Evolutionary conservation across 1,139 yeast genomes (phyloP).

Genomic region (Diutina mesorugosa): DNA sequence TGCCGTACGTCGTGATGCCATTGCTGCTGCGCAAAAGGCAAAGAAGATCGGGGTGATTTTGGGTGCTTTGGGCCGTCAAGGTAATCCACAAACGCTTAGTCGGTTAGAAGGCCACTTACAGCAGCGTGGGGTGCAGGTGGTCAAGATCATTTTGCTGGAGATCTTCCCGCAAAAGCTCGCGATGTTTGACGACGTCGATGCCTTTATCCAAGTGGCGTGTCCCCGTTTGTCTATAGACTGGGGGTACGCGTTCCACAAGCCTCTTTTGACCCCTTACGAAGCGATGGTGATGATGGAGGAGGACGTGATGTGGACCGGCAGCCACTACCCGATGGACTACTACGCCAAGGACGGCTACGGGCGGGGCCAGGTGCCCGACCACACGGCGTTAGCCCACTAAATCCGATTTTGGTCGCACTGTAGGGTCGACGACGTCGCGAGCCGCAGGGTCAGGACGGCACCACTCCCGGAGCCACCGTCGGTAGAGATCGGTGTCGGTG

Average conservation of each 20-base stretch:
- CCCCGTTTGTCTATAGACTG: slow-evolving; percentile 94
- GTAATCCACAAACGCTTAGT: slow-evolving; percentile 65
- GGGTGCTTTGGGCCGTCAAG: slow-evolving; percentile 97
- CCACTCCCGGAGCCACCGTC: background rate
- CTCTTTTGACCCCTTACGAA: slow-evolving; percentile 89
- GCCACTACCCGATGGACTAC: slow-evolving; percentile 90
- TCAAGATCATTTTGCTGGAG: slow-evolving; percentile 78
- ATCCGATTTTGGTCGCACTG: background rate
- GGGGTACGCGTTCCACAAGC: slow-evolving; percentile 96
- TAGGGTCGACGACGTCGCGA: background rate
- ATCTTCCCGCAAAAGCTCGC: slow-evolving; percentile 88
- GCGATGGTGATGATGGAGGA: slow-evolving; percentile 80
- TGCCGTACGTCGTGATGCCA: slow-evolving; percentile 61
- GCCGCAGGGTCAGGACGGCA: background rate
- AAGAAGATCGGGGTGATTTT: slow-evolving; percentile 70
- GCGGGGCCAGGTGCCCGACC: slow-evolving; percentile 57
- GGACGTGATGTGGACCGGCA: slow-evolving; percentile 55
- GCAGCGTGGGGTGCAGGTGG: slow-evolving; percentile 50
- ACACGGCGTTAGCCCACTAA: background rate
- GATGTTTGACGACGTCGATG: slow-evolving; percentile 91
- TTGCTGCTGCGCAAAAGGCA: slow-evolving; percentile 44
- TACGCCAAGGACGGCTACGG: slow-evolving; percentile 89
- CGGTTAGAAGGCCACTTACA: slow-evolving; percentile 44
- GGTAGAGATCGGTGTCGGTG: background rate
- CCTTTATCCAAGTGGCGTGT: slow-evolving; percentile 95